These are phyloP conservation scores for Quercus gilva DNA, from an alignment of 306 rosid species.

Conservation along the genomic window DNA sequence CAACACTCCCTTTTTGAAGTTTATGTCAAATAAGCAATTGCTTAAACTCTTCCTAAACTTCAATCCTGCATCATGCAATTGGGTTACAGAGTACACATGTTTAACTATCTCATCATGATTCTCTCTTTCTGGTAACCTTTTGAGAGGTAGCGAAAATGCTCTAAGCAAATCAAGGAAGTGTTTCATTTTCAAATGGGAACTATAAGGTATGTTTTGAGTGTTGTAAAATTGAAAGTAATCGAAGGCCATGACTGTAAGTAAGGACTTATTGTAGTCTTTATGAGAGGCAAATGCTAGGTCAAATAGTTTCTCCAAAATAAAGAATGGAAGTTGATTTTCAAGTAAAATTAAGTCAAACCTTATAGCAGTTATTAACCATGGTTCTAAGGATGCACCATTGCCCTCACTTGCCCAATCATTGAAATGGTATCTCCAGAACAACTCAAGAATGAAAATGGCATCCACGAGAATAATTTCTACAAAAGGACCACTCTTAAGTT, in stretches of 20 bases:
- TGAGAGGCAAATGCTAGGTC: neutral
- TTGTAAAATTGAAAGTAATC: neutral
- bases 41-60: neutral
- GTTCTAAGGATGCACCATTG: neutral
- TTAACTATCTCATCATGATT: neutral
- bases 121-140: neutral
- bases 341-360: neutral
- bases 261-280: neutral
- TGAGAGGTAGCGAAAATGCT: neutral
- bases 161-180: neutral
- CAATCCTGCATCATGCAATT: neutral
- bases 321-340: conserved; percentile 1
- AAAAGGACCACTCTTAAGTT: neutral
- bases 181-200: neutral
- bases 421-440: neutral
- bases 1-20: neutral
- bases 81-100: too few relatives aligned
- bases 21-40: neutral
- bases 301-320: neutral
- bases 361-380: neutral
- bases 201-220: neutral
- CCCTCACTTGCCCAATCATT: neutral
- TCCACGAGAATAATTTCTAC: neutral
- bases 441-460: neutral
- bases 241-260: neutral